Percentiles rank a stretch among this genome's conserved stretches.
Conservation (phyloP, 257 asterid genomes). For the Datura wrightii region DNA sequence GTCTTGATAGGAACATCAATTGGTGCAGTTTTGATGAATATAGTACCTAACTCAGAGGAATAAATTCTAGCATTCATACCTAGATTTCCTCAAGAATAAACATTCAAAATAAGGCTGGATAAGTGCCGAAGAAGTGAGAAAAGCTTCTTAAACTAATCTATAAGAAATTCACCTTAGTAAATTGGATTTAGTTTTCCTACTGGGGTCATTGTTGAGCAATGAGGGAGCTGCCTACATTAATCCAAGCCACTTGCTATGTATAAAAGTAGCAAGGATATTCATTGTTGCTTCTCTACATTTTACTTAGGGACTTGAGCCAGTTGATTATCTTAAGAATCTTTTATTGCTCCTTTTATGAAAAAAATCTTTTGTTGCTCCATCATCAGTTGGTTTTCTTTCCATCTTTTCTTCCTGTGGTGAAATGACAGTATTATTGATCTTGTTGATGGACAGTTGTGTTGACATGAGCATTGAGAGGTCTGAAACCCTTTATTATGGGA, state of each 20-base stretch:
- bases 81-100: background rate
- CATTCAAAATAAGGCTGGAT: background rate
- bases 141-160: background rate
- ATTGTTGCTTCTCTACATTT: slow-evolving; percentile 22
- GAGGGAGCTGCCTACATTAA: background rate
- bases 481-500: background rate
- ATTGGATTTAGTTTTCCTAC: background rate
- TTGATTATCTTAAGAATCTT: background rate
- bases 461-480: background rate
- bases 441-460: background rate
- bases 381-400: slow-evolving; percentile 1
- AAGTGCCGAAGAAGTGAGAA: background rate
- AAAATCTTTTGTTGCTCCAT: background rate
- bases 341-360: background rate
- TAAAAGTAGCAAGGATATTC: background rate
- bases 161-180: background rate
- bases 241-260: background rate
- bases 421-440: background rate
- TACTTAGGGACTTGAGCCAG: background rate
- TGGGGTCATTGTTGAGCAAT: background rate
- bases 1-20: background rate
- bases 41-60: background rate
- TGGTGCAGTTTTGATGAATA: background rate
- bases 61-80: background rate
- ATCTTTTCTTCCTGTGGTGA: background rate